Evolutionary conservation across 2,329 filamentous ascomycete genomes (phyloP).

Genomic region (Fusarium hainanense): DNA sequence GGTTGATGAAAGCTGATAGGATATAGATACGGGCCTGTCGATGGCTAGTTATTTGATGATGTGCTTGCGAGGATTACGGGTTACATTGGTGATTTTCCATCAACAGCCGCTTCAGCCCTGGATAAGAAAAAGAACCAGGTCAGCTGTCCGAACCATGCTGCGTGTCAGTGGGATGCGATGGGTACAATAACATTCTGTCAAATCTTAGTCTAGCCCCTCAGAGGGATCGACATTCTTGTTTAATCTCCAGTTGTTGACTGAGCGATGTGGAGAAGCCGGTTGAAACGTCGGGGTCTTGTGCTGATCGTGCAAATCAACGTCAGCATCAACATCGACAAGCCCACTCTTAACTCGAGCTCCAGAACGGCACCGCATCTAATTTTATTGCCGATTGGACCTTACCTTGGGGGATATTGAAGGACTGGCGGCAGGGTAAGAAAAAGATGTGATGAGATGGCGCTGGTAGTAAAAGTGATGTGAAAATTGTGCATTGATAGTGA

Average conservation of each 20-base stretch:
- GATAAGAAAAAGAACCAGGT: constrained; percentile 21
- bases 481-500: constrained; percentile 9
- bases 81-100: constrained; percentile 21
- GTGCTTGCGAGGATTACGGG: constrained; percentile 1
- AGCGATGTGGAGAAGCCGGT: constrained; percentile 42
- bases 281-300: constrained; percentile 43
- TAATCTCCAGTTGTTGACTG: constrained; percentile 34
- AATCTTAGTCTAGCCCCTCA: constrained; percentile 4
- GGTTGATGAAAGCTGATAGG: neutral
- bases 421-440: neutral
- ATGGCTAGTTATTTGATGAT: constrained; percentile 27
- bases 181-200: constrained; percentile 20
- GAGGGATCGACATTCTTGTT: constrained; percentile 6
- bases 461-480: constrained; percentile 7
- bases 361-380: neutral
- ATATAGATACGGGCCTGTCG: constrained; percentile 7
- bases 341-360: neutral
- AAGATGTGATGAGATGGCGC: neutral
- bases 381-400: neutral
- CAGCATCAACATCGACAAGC: constrained; percentile 27
- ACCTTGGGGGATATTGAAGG: neutral
- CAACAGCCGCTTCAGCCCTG: constrained; percentile 31
- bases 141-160: constrained; percentile 34
- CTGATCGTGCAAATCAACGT: constrained; percentile 31
- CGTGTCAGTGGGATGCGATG: constrained; percentile 21